These are phyloP conservation scores for Coniochaeta prunicola DNA, from an alignment of 2,329 filamentous ascomycete species.

Conservation along the genomic window DNA sequence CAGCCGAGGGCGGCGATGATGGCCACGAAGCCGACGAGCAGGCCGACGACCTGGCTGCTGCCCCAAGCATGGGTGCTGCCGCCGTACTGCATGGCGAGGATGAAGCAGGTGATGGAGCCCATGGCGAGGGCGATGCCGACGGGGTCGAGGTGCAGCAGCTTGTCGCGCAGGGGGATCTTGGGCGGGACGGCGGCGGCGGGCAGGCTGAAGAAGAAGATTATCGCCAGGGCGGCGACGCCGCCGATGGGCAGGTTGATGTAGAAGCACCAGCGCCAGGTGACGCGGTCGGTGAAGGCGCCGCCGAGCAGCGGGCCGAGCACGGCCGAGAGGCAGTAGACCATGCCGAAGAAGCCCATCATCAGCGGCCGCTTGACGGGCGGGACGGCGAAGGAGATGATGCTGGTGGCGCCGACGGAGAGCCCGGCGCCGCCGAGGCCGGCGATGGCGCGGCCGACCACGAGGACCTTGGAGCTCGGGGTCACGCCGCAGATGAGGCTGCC, in stretches of 20 bases:
- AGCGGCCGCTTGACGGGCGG: background rate
- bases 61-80: conserved; percentile 49
- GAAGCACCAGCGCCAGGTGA: conserved; percentile 10
- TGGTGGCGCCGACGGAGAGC: conserved; percentile 10
- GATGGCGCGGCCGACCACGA: conserved; percentile 27
- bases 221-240: background rate
- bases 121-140: conserved; percentile 26
- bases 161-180: conserved; percentile 19
- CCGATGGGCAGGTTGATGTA: conserved; percentile 9
- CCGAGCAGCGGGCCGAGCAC: conserved; percentile 5
- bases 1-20: conserved; percentile 38
- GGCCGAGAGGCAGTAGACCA: background rate
- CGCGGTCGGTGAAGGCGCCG: conserved; percentile 4
- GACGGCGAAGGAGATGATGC: conserved; percentile 2
- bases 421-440: conserved; percentile 26
- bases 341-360: conserved; percentile 5
- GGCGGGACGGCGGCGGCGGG: conserved; percentile 18
- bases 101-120: conserved; percentile 23
- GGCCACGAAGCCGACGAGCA: conserved; percentile 48
- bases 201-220: conserved; percentile 18
- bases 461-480: conserved; percentile 20
- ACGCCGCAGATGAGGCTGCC: conserved; percentile 27
- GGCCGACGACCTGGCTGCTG: conserved; percentile 51
- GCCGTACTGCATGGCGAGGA: conserved; percentile 31
- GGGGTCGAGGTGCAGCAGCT: conserved; percentile 29